Conservation (phyloP, 1,284 basidiomycete species). For the Neotropicomus parvogracilis region DNA sequence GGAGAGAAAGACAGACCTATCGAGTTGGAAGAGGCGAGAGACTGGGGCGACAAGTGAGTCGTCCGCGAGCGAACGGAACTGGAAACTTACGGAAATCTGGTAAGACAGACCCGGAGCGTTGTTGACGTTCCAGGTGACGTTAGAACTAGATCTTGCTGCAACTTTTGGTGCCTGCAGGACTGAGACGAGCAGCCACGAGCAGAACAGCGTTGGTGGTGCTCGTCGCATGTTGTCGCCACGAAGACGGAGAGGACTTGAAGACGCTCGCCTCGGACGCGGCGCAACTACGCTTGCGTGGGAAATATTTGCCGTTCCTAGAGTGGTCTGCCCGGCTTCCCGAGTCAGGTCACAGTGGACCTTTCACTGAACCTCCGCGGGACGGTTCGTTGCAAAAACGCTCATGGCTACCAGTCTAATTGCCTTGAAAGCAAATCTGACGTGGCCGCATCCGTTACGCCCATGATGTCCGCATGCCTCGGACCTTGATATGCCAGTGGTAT, state of each 20-base stretch:
- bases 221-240: slow-evolving; percentile 24
- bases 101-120: slow-evolving; percentile 20
- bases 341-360: no score
- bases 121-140: slow-evolving; percentile 19
- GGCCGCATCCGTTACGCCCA: no score
- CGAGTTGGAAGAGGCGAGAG: slow-evolving; percentile 17
- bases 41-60: slow-evolving; percentile 18
- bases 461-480: no score
- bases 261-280: not conserved
- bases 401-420: no score
- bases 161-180: slow-evolving; percentile 4
- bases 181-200: slow-evolving; percentile 18
- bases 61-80: not conserved
- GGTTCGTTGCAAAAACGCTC: no score
- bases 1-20: slow-evolving; percentile 13
- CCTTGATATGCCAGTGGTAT: no score
- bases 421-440: no score
- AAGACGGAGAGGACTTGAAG: slow-evolving; percentile 1
- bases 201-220: slow-evolving; percentile 12
- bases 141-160: slow-evolving; percentile 10
- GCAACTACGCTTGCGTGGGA: slow-evolving; percentile 17
- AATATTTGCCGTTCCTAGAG: slow-evolving; percentile 1
- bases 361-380: no score
- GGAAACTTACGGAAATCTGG: slow-evolving; percentile 25
- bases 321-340: no score